phyloP scores from a whole-genome alignment of 1,284 basidiomycete genomes.

The Malassezia sympodialis region DNA sequence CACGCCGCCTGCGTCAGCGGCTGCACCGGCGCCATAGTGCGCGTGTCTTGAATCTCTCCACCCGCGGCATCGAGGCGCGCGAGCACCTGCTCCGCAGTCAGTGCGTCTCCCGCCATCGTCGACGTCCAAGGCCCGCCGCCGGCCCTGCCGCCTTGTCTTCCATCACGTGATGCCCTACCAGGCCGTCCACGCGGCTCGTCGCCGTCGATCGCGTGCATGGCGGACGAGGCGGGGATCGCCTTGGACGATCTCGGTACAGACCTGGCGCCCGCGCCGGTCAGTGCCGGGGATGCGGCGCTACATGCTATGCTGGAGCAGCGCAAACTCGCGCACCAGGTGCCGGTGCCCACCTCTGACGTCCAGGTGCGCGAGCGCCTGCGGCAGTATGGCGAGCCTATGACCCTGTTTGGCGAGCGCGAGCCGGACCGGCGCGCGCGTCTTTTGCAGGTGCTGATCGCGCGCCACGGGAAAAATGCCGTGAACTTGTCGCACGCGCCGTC shows the following conservation, averaged over 20 bases:
- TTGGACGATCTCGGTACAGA: constrained; percentile 14
- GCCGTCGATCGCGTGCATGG: constrained; percentile 1
- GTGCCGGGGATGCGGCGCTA: constrained; percentile 24
- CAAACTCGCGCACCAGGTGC: constrained; percentile 82
- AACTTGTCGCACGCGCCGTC: constrained; percentile 55
- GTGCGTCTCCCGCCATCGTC: constrained; percentile 6
- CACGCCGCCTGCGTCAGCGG: constrained; percentile 4
- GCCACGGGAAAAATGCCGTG: constrained; percentile 44
- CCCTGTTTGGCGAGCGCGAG: constrained; percentile 80
- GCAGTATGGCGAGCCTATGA: constrained; percentile 89
- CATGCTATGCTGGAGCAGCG: constrained; percentile 32
- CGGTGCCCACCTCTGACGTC: constrained; percentile 91
- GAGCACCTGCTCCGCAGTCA: constrained; percentile 32
- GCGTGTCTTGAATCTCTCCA: constrained; percentile 32
- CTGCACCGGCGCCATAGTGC: constrained; percentile 23
- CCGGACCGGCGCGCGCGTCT: constrained; percentile 74
- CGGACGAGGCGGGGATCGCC: constrained; percentile 11
- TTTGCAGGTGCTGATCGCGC: constrained; percentile 76
- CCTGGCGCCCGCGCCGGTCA: not conserved
- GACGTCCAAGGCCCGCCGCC: not conserved
- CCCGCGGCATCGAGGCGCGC: constrained; percentile 24
- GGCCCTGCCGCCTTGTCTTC: constrained; percentile 21
- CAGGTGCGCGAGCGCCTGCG: constrained; percentile 77
- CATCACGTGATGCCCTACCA: constrained; percentile 13
- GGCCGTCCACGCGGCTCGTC: not conserved